Evolutionary conservation across 441 rosid species (phyloP), one percentile per base, ranked within the genome.

Genomic region (Adansonia grandidieri): DNA sequence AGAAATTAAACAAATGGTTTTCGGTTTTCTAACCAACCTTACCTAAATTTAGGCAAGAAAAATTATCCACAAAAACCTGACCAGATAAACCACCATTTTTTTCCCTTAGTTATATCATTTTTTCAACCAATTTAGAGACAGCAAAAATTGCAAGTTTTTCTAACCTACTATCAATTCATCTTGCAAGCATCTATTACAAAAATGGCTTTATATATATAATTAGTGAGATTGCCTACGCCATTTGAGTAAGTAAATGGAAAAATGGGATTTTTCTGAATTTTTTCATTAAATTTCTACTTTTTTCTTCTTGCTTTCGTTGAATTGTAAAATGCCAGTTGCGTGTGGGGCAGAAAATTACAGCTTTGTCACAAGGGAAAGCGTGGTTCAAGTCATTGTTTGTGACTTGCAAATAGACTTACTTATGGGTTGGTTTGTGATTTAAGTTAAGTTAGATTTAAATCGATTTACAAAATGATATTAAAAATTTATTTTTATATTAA

Each of bases 141-240:
- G 2, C 4, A 67, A 65, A 67, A 47, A 2, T 0, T 57, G 47
- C 14, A 20, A 37, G 1, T 28, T 69, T 81, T 79, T 85, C 88
- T 58, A 64, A 78, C 82, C 88, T 57, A 78, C 79, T 83, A 73
- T 57, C 3, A 24, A 78, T 63, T 73, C 77, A 79, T 70, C 80
- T 75, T 72, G 79, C 83, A 78, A 81, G 83, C 48, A 60, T 83
- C 71, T 20, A 9, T 44, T 67, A 77, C 60, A 40, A 42, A 47
- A 45, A 40, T 48, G 8, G 53, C 73, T 22, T 71, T 50, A 37
- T 54, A 51, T 14, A 6, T 24, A 24, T 24, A 44, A 17, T n/a
- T 67, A 17, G 47, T 17, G 72, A 45, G 54, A 24, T 17, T 19
- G 48, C 51, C 53, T 44, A 17, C 51, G 53, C 54, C 51, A 48